Percentiles rank a stretch among this genome's conserved stretches.
These are phyloP conservation scores for Cladosporium phlei DNA, from an alignment of 2,329 filamentous ascomycete species.

Conservation along the genomic window DNA sequence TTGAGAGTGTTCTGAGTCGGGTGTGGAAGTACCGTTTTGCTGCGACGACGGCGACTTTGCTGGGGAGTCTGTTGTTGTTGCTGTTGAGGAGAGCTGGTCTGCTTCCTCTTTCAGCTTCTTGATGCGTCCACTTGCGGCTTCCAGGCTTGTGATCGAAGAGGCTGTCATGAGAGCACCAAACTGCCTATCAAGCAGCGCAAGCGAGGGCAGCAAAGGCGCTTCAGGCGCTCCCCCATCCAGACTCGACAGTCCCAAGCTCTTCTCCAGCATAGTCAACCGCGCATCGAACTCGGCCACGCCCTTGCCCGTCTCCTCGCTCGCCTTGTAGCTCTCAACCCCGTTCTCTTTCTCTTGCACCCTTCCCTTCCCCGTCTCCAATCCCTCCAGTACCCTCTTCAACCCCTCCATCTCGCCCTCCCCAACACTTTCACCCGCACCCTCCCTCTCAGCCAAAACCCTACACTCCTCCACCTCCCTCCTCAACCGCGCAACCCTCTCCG, in stretches of 20 bases:
- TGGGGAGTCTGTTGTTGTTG: slow-evolving; percentile 15
- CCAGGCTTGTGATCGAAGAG: slow-evolving; percentile 66
- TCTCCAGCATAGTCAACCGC: slow-evolving; percentile 73
- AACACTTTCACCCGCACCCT: slow-evolving; percentile 40
- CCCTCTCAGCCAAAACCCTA: slow-evolving; percentile 37
- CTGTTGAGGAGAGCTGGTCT: slow-evolving; percentile 55
- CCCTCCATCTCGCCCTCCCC: slow-evolving; percentile 60
- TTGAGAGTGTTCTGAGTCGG: slow-evolving; percentile 12
- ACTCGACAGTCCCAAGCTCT: slow-evolving; percentile 71
- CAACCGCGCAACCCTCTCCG: slow-evolving; percentile 74
- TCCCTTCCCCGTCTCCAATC: slow-evolving; percentile 43
- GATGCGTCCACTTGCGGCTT: slow-evolving; percentile 42
- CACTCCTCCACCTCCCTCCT: slow-evolving; percentile 71
- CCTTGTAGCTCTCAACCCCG: slow-evolving; percentile 1
- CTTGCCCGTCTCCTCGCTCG: slow-evolving; percentile 43
- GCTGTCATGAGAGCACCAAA: slow-evolving; percentile 65
- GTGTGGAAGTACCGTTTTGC: slow-evolving; percentile 16
- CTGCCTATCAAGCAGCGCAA: slow-evolving; percentile 76
- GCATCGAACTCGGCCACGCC: slow-evolving; percentile 75
- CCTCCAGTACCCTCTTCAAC: slow-evolving; percentile 67
- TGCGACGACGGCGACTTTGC: no score
- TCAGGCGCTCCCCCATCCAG: slow-evolving; percentile 58
- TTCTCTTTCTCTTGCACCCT: slow-evolving; percentile 11
- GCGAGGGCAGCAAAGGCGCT: slow-evolving; percentile 72
- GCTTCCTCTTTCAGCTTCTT: slow-evolving; percentile 53